phyloP scores from a whole-genome alignment of 2,329 filamentous ascomycete species.

The Remersonia thermophila region DNA sequence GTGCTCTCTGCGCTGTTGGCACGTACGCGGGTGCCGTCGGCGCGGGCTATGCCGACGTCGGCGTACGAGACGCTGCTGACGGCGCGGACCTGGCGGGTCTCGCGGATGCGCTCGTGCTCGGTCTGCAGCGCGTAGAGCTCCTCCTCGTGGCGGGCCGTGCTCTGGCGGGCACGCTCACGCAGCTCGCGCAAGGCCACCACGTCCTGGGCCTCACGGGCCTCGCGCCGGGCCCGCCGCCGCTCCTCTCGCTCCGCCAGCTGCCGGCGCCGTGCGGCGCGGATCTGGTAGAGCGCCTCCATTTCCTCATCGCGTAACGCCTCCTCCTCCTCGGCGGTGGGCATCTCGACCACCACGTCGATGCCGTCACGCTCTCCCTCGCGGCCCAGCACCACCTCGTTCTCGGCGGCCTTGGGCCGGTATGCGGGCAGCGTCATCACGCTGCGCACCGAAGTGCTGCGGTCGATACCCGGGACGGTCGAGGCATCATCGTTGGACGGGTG shows the following conservation, averaged over 20 bases:
- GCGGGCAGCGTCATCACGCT: conserved; percentile 90
- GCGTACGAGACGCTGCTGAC: conserved; percentile 68
- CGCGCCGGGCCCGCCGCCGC: conserved; percentile 53
- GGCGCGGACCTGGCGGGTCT: conserved; percentile 46
- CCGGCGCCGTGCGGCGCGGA: conserved; percentile 62
- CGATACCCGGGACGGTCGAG: conserved; percentile 36
- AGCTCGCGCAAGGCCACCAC: conserved; percentile 54
- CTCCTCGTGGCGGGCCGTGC: conserved; percentile 34
- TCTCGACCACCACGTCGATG: conserved; percentile 81
- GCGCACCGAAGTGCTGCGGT: conserved; percentile 74
- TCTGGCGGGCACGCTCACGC: conserved; percentile 41
- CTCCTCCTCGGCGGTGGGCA: conserved; percentile 68
- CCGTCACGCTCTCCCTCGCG: conserved; percentile 85
- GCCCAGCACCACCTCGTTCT: conserved; percentile 71
- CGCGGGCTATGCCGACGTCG: conserved; percentile 61
- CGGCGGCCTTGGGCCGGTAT: conserved; percentile 61
- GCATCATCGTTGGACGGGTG: too few species aligned
- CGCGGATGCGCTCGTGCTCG: conserved; percentile 44
- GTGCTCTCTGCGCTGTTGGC: conserved; percentile 58
- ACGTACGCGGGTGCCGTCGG: conserved; percentile 64
- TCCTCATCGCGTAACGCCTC: conserved; percentile 71
- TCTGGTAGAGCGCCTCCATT: conserved; percentile 88
- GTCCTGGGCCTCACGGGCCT: conserved; percentile 63
- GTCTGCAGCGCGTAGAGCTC: conserved; percentile 47
- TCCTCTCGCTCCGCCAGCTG: conserved; percentile 69